These are phyloP conservation scores for Lactarius akahatsu DNA, from an alignment of 768 basidiomycete species.

Conservation along the genomic window DNA sequence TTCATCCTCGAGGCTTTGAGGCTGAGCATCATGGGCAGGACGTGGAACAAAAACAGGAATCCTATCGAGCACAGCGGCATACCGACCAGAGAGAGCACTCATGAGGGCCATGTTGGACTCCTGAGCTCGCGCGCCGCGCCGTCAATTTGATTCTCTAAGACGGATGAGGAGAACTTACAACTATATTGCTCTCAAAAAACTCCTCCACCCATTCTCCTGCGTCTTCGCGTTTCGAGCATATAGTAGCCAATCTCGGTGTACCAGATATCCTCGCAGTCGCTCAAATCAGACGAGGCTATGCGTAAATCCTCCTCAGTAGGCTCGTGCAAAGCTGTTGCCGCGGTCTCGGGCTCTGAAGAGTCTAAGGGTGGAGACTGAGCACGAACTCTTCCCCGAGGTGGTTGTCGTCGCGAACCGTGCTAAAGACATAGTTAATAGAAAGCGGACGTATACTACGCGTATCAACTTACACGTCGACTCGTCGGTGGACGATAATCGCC, in stretches of 20 bases:
- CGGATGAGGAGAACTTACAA: conserved; percentile 45
- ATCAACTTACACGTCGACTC: conserved; percentile 55
- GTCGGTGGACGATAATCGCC: conserved; percentile 53
- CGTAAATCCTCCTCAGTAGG: conserved; percentile 44
- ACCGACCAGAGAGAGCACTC: conserved; percentile 55
- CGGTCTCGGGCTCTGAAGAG: conserved; percentile 34
- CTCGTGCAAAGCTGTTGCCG: conserved; percentile 35
- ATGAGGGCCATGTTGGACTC: conserved; percentile 69
- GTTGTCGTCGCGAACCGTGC: conserved; percentile 34
- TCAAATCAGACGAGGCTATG: conserved; percentile 71
- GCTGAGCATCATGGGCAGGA: conserved; percentile 32
- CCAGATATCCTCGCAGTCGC: conserved; percentile 81
- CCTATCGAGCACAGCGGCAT: conserved; percentile 48
- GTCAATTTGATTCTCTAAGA: not conserved
- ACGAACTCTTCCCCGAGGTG: conserved; percentile 41
- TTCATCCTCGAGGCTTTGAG: conserved; percentile 38
- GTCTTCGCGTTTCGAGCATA: conserved; percentile 66
- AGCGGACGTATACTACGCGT: conserved; percentile 19
- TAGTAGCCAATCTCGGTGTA: conserved; percentile 66
- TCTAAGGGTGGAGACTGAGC: conserved; percentile 31
- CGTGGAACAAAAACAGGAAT: conserved; percentile 45
- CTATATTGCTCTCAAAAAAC: conserved; percentile 66
- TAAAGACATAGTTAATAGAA: conserved; percentile 20
- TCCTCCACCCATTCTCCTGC: conserved; percentile 70
- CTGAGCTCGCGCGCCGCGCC: conserved; percentile 39